Evolutionary conservation across 2,329 filamentous ascomycete genomes (phyloP).

Genomic region (Helicocarpus griseus): DNA sequence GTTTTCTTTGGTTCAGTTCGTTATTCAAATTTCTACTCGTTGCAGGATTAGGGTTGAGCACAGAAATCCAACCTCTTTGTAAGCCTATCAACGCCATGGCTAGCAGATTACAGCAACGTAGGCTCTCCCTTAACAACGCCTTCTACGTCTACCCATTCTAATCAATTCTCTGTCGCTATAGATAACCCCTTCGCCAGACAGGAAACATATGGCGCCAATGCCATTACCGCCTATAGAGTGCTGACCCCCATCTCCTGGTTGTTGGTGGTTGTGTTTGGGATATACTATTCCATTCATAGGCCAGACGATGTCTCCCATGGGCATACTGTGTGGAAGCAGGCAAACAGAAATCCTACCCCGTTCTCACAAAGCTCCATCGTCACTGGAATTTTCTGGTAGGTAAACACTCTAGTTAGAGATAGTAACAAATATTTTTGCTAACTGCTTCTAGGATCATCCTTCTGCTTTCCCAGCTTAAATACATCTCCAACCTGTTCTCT

Average conservation of each 20-base stretch:
- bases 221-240: slow-evolving; percentile 65
- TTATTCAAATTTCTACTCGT: background rate
- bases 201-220: slow-evolving; percentile 52
- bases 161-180: slow-evolving; percentile 20
- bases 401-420: slow-evolving; percentile 1
- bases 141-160: background rate
- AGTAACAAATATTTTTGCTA: background rate
- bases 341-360: slow-evolving; percentile 55
- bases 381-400: slow-evolving; percentile 65
- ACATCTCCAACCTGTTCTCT: slow-evolving; percentile 68
- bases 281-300: slow-evolving; percentile 62
- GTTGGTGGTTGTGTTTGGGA: slow-evolving; percentile 57
- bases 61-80: background rate
- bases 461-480: slow-evolving; percentile 65
- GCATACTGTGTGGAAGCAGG: slow-evolving; percentile 66
- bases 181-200: slow-evolving; percentile 69
- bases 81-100: background rate
- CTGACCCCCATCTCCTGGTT: slow-evolving; percentile 66
- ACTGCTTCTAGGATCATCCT: slow-evolving; percentile 52
- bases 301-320: slow-evolving; percentile 54
- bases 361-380: slow-evolving; percentile 63
- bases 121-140: background rate
- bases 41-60: no score
- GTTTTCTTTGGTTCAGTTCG: no score
- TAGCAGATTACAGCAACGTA: background rate